These are phyloP conservation scores for Oxytropis ochrocephala DNA, from an alignment of 306 rosid species.

Conservation along the genomic window DNA sequence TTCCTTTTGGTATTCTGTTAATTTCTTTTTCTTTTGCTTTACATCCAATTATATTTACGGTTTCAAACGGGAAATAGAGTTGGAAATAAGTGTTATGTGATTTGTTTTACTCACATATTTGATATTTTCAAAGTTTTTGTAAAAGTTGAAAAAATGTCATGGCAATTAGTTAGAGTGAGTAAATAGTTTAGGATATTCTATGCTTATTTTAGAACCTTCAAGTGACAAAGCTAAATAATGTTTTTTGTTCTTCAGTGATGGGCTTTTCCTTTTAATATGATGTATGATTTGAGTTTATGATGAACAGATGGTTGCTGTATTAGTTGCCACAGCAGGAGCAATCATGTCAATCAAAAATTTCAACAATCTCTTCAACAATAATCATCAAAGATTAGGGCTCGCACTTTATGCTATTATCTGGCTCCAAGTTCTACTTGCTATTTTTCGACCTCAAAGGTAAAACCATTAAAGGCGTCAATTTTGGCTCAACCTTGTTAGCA, in stretches of 20 bases:
- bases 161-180: not conserved
- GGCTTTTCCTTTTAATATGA: not conserved
- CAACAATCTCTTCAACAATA: constrained; percentile 78
- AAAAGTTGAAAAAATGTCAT: not conserved
- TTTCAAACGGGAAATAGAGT: not conserved
- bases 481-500: too few species aligned
- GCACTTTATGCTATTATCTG: constrained; percentile 72
- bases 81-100: not conserved
- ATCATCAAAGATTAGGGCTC: constrained; percentile 83
- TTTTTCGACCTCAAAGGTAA: constrained; percentile 70
- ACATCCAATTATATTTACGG: constrained; percentile 14
- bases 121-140: not conserved
- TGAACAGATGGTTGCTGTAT: constrained; percentile 52
- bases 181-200: constrained; percentile 4
- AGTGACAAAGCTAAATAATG: too few species aligned
- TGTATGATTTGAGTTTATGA: not conserved
- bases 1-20: not conserved
- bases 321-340: constrained; percentile 77
- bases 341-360: constrained; percentile 79
- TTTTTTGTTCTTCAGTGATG: too few species aligned
- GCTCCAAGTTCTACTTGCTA: constrained; percentile 64
- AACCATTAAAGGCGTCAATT: not conserved
- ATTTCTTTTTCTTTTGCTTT: not conserved
- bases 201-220: not conserved
- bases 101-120: not conserved